Base-by-base conservation (phyloP, 495 filamentous ascomycete genomes). In the Letharia lupina region DNA sequence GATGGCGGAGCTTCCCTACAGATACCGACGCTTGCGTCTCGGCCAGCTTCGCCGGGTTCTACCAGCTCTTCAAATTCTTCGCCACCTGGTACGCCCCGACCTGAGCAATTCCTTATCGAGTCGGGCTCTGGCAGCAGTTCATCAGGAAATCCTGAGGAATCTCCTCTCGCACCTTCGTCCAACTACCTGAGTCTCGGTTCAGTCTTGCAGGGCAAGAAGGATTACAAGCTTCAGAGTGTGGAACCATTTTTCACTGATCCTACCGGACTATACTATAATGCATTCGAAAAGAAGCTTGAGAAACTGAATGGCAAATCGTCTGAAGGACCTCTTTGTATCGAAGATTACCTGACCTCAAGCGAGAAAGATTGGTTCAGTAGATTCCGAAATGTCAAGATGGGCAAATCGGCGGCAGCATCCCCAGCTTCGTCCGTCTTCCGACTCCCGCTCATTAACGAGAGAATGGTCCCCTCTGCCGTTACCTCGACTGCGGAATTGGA, bases 191-290 rank as follows among this genome's bases (percentile, higher is more conserved):
- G 64, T 73, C 76, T 79, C 45, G 77, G 78, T n/a, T 78, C 76
- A 18, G 80, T 87, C 4, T 74, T 83, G 7, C 77, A 80, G 39
- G 81, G 81, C 58, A 75, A 81, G 59, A 77, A 78, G 44, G 79
- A 85, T 67, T 83, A 83, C 69, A 77, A 81, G 70, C 79, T 88
- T 35, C 86, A 88, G 67, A 82, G 86, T 66, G 83, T 87, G 23
- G 82, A 87, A 66, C 85, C 85, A 37, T 85, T 83, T 76, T 89
- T 89, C 75, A 87, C 82, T n/a, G 86, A 89, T 71, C 78, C 81
- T 8, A 82, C 78, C 35, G 84, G 84, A 18, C 70, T 80, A 37
- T 88, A 84, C 73, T 82, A 83, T 33, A 73, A 78, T 35, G 75
- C 75, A 48, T 89, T 87, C 65, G 79, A 84, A 59, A 74, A 78